These are phyloP conservation scores for Corylus avellana DNA, from an alignment of 306 rosid genomes.

Conservation along the genomic window DNA sequence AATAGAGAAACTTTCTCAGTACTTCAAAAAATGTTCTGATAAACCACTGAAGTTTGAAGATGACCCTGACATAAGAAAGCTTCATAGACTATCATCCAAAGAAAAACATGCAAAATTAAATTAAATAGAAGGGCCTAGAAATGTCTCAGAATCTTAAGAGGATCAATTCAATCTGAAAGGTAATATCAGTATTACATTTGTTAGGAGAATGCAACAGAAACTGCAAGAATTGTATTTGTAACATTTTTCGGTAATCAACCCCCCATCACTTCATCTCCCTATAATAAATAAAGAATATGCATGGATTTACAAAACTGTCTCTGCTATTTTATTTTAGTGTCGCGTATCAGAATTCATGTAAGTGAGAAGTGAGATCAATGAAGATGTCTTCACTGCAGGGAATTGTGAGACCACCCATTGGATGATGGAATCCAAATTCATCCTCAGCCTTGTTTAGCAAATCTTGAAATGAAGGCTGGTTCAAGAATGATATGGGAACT, in stretches of 20 bases:
- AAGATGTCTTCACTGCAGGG: slow-evolving; percentile 50
- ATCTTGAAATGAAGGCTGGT: slow-evolving; percentile 43
- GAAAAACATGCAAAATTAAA: neutral
- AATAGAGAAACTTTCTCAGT: no score
- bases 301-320: slow-evolving; percentile 1
- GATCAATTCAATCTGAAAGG: neutral
- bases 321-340: neutral
- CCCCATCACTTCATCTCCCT: neutral
- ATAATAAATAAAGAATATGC: neutral
- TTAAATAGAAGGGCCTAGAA: no score
- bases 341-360: slow-evolving; percentile 6
- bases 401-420: slow-evolving; percentile 50
- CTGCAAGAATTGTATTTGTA: neutral
- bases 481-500: slow-evolving; percentile 48
- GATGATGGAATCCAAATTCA: slow-evolving; percentile 51
- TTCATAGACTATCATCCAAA: neutral
- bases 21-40: no score
- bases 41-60: no score
- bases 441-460: slow-evolving; percentile 35
- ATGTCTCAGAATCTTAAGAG: neutral
- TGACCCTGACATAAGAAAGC: no score
- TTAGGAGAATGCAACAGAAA: no score
- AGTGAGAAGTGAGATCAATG: slow-evolving; percentile 32
- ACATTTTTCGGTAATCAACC: neutral
- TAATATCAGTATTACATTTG: neutral